Evolutionary conservation across 2,329 filamentous ascomycete species (phyloP).

Genomic region (Fusarium mexicanum): DNA sequence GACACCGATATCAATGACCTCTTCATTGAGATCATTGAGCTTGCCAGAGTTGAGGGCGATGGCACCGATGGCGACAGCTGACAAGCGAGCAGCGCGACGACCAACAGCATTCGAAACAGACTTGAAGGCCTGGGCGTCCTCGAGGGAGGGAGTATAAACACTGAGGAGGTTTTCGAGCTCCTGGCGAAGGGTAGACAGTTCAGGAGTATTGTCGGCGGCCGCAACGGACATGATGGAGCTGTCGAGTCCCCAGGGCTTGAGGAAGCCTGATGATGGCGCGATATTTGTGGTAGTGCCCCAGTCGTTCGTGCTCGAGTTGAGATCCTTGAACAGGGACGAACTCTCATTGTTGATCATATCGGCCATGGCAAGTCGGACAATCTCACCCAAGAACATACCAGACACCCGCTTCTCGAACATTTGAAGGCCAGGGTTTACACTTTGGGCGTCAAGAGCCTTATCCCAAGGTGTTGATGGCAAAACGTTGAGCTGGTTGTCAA

Average conservation of each 20-base stretch:
- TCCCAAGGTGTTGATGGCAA: conserved; percentile 90
- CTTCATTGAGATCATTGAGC: conserved; percentile 69
- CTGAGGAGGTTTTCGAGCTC: conserved; percentile 80
- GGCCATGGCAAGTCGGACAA: conserved; percentile 81
- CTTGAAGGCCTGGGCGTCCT: conserved; percentile 91
- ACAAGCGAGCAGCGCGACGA: conserved; percentile 85
- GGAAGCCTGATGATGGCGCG: conserved; percentile 71
- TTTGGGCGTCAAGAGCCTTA: conserved; percentile 77
- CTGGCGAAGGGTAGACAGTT: conserved; percentile 78
- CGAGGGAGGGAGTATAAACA: conserved; percentile 78
- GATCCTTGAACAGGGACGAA: conserved; percentile 78
- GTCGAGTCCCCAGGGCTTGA: conserved; percentile 88
- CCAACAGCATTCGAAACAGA: conserved; percentile 84
- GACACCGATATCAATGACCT: conserved; percentile 88
- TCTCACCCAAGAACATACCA: conserved; percentile 97
- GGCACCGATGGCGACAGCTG: conserved; percentile 87
- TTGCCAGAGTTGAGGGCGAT: conserved; percentile 84
- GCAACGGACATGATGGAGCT: conserved; percentile 90
- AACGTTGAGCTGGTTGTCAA: conserved; percentile 91
- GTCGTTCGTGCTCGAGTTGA: conserved; percentile 76
- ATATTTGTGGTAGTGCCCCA: conserved; percentile 76
- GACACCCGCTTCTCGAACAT: conserved; percentile 99
- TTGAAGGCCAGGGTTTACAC: conserved; percentile 91
- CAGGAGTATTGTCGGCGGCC: conserved; percentile 79
- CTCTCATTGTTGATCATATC: conserved; percentile 74